These are phyloP conservation scores for Prasinococcaceae sp. DNA, from an alignment of 139 green algal genomes.

Conservation along the genomic window DNA sequence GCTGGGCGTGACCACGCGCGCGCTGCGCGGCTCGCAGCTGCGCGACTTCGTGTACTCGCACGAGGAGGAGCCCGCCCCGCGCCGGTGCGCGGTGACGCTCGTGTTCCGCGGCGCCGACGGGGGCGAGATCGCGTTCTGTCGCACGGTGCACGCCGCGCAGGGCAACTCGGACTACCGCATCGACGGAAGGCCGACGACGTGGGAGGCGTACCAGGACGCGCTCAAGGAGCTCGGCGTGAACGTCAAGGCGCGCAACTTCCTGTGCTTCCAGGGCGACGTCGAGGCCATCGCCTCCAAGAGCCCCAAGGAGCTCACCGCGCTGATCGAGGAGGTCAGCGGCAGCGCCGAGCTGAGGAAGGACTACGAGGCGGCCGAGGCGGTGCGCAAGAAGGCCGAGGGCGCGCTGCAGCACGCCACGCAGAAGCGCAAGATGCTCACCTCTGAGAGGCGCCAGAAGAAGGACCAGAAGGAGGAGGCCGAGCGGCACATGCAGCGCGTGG, in stretches of 20 bases:
- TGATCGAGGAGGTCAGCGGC: constrained; percentile 84
- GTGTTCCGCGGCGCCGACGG: constrained; percentile 24
- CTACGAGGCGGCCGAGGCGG: constrained; percentile 53
- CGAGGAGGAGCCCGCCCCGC: constrained; percentile 17
- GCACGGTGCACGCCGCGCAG: constrained; percentile 48
- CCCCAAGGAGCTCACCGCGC: constrained; percentile 59
- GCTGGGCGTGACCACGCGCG: constrained; percentile 70
- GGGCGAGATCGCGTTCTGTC: constrained; percentile 54
- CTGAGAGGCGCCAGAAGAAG: constrained; percentile 79
- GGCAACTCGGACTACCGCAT: constrained; percentile 56
- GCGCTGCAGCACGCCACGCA: constrained; percentile 41
- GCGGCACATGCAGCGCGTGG: constrained; percentile 46
- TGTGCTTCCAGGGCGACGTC: constrained; percentile 98
- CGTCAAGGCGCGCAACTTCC: constrained; percentile 90
- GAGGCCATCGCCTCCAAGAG: constrained; percentile 74
- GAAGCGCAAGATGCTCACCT: constrained; percentile 52
- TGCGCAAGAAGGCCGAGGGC: constrained; percentile 43
- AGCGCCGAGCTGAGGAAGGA: constrained; percentile 38
- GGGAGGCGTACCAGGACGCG: constrained; percentile 68
- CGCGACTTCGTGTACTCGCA: constrained; percentile 80
- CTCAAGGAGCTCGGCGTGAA: constrained; percentile 73
- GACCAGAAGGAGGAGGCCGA: constrained; percentile 96
- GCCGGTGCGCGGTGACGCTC: constrained; percentile 13
- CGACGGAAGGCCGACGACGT: constrained; percentile 47
- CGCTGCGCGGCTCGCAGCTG: constrained; percentile 58